Evolutionary conservation across 352 stramenopile species (phyloP).

Genomic region (Phytophthora nicotianae): DNA sequence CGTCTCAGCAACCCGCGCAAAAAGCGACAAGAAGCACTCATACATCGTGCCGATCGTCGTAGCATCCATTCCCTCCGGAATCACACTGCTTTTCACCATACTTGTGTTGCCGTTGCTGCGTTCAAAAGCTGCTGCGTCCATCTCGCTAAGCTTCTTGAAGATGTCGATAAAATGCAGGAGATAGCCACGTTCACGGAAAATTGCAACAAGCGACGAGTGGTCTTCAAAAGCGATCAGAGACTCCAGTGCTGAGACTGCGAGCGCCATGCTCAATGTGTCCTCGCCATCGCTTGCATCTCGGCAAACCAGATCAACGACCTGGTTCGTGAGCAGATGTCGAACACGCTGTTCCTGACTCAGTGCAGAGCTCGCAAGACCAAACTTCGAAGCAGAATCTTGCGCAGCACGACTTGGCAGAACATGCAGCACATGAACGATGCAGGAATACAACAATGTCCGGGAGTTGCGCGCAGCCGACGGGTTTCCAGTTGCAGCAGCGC

Average conservation of each 20-base stretch:
- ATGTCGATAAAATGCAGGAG: conserved; percentile 84
- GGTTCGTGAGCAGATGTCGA: conserved; percentile 47
- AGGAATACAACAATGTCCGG: conserved; percentile 79
- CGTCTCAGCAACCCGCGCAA: conserved; percentile 61
- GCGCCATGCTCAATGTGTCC: conserved; percentile 80
- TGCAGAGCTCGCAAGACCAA: conserved; percentile 16
- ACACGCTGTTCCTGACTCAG: conserved; percentile 37
- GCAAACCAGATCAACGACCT: conserved; percentile 75
- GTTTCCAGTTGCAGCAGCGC: conserved; percentile 68
- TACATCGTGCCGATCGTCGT: conserved; percentile 82
- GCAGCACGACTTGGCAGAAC: conserved; percentile 31
- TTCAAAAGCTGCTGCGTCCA: conserved; percentile 63
- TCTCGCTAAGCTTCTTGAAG: conserved; percentile 74
- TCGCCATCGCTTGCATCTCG: conserved; percentile 79
- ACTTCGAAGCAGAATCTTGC: conserved; percentile 22
- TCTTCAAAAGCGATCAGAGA: conserved; percentile 64
- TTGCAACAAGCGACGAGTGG: conserved; percentile 50
- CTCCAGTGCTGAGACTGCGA: conserved; percentile 77
- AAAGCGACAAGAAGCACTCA: conserved; percentile 85
- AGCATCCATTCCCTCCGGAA: conserved; percentile 56
- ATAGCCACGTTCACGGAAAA: conserved; percentile 76
- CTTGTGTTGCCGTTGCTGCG: conserved; percentile 38
- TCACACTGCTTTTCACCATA: conserved; percentile 48
- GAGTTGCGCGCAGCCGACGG: conserved; percentile 75
- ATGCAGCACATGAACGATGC: conserved; percentile 73